Conservation (phyloP, 805 yeast genomes). For the Saccharomycodes ludwigii region DNA sequence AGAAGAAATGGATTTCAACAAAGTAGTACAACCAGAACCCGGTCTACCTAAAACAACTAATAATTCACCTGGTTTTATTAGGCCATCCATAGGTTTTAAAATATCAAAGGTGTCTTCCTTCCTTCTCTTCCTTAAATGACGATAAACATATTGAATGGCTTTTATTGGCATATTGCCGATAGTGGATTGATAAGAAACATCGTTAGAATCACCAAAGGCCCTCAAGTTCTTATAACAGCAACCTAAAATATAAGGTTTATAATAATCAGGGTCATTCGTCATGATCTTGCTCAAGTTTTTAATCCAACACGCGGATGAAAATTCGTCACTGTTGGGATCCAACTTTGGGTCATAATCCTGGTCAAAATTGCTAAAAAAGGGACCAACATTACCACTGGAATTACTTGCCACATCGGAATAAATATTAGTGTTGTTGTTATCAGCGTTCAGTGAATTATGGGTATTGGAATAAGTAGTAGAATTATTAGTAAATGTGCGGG, state of each 20-base stretch:
- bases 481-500: constrained; percentile 30
- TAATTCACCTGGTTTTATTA: constrained; percentile 49
- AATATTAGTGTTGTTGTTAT: constrained; percentile 1
- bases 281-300: constrained; percentile 40
- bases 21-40: constrained; percentile 60
- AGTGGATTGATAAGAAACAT: constrained; percentile 56
- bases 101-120: constrained; percentile 28
- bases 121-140: constrained; percentile 10
- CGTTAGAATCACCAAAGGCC: constrained; percentile 48
- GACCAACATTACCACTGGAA: constrained; percentile 30
- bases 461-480: too few relatives aligned
- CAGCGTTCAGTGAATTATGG: neutral
- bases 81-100: constrained; percentile 43
- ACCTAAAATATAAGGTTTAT: constrained; percentile 44
- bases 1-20: constrained; percentile 42
- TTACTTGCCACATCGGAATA: constrained; percentile 18
- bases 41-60: constrained; percentile 72
- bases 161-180: constrained; percentile 32
- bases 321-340: constrained; percentile 46
- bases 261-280: constrained; percentile 47
- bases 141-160: constrained; percentile 8
- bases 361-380: too few relatives aligned
- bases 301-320: constrained; percentile 52
- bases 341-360: constrained; percentile 30
- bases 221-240: constrained; percentile 45